A percentile compares a stretch with the other conserved stretches of the same genome.
These are phyloP conservation scores for Ganoderma sp. DNA, from an alignment of 1,284 basidiomycete species.

Conservation along the genomic window DNA sequence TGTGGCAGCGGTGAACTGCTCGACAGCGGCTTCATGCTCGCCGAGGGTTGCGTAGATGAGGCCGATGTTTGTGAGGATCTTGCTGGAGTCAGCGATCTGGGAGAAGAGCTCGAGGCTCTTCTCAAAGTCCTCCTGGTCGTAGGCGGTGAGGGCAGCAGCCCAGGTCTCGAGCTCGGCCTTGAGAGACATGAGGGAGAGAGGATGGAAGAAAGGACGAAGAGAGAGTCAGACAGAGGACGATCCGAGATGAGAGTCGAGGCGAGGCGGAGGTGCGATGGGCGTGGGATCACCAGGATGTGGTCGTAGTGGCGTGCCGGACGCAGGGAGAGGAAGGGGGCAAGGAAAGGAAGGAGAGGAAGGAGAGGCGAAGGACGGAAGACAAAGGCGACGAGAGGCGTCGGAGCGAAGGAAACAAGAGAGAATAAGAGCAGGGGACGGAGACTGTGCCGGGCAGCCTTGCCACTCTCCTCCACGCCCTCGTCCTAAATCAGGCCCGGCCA, in stretches of 20 bases:
- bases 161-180: conserved; percentile 89
- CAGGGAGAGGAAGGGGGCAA: conserved; percentile 29
- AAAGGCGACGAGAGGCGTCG: conserved; percentile 21
- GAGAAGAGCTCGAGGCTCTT: conserved; percentile 76
- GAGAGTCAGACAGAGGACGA: background rate
- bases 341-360: conserved; percentile 6
- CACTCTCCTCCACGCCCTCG: background rate
- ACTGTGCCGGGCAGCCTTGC: background rate
- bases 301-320: conserved; percentile 53
- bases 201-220: conserved; percentile 14
- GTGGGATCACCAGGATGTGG: conserved; percentile 16
- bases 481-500: background rate
- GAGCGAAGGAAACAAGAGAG: conserved; percentile 8
- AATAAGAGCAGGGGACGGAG: background rate
- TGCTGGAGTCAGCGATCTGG: conserved; percentile 86
- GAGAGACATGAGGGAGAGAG: conserved; percentile 64
- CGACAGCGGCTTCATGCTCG: conserved; percentile 82
- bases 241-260: conserved; percentile 6
- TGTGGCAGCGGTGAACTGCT: conserved; percentile 78
- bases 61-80: conserved; percentile 89
- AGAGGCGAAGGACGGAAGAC: conserved; percentile 8
- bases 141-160: conserved; percentile 83
- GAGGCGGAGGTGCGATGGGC: conserved; percentile 10
- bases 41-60: conserved; percentile 89
- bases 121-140: conserved; percentile 83